Percentiles rank a stretch among this genome's conserved stretches.
phyloP scores from a whole-genome alignment of 2,329 filamentous ascomycete genomes.

The Neopestalotiopsis sp. region DNA sequence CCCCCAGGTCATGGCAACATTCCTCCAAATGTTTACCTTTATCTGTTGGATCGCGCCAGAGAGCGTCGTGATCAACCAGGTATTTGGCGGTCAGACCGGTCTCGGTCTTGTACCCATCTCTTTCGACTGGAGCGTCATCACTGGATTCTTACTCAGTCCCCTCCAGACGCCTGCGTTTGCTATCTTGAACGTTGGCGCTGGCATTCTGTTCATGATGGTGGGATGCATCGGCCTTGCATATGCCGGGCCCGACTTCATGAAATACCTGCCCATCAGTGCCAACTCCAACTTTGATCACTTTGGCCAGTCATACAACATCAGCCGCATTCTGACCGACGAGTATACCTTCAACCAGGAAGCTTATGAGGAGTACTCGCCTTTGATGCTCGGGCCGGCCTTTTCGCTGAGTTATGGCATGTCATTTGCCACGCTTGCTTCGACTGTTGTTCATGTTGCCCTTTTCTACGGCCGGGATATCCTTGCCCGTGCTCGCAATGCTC shows the following conservation, averaged over 20 bases:
- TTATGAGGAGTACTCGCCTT: constrained; percentile 53
- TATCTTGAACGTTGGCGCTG: constrained; percentile 59
- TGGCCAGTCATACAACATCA: constrained; percentile 50
- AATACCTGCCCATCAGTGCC: constrained; percentile 51
- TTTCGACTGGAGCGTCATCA: constrained; percentile 58
- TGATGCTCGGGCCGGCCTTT: constrained; percentile 61
- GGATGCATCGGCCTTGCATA: constrained; percentile 51
- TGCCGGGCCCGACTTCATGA: constrained; percentile 49
- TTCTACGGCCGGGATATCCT: constrained; percentile 58
- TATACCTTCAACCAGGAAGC: constrained; percentile 48
- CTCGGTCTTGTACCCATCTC: constrained; percentile 66
- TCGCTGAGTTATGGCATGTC: constrained; percentile 60
- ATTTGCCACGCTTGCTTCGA: constrained; percentile 60
- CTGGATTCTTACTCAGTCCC: constrained; percentile 55
- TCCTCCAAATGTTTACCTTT: constrained; percentile 66
- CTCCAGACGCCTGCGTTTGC: constrained; percentile 60
- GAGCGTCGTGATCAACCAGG: constrained; percentile 64
- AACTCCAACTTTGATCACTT: constrained; percentile 60
- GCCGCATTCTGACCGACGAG: constrained; percentile 47
- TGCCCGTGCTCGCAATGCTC: constrained; percentile 41
- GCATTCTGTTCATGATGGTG: constrained; percentile 56
- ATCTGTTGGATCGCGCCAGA: constrained; percentile 66
- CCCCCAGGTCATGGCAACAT: constrained; percentile 67
- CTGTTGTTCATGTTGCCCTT: constrained; percentile 56
- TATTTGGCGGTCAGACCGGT: constrained; percentile 65